Evolutionary conservation across 768 basidiomycete species (phyloP).

Genomic region (Albatrellus ellisii): DNA sequence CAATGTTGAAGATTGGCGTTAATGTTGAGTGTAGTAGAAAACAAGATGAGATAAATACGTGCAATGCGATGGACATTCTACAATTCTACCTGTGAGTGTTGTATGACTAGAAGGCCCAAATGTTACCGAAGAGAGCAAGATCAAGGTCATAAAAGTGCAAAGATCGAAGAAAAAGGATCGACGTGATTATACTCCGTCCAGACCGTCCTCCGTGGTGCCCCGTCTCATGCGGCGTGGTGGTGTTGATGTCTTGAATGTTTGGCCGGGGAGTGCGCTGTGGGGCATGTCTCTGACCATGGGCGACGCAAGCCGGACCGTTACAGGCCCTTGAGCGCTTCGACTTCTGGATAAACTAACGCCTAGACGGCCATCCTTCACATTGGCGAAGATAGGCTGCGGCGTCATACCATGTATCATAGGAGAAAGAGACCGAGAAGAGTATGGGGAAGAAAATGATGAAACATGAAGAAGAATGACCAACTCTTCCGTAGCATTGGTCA

Average conservation of each 20-base stretch:
- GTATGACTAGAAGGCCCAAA: too few relatives aligned
- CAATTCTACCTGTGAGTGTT: too few relatives aligned
- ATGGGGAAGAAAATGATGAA: conserved; percentile 59
- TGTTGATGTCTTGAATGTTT: conserved; percentile 31
- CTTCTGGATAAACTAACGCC: conserved; percentile 3
- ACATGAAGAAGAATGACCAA: conserved; percentile 80
- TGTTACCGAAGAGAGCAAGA: background rate
- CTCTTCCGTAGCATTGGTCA: conserved; percentile 79
- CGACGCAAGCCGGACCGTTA: background rate
- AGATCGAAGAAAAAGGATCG: conserved; percentile 5
- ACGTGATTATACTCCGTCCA: too few relatives aligned
- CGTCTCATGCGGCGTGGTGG: conserved; percentile 16
- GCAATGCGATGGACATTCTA: too few relatives aligned
- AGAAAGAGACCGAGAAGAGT: conserved; percentile 44
- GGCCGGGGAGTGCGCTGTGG: conserved; percentile 41
- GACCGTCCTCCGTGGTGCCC: conserved; percentile 10
- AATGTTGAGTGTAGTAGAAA: too few relatives aligned
- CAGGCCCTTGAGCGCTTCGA: conserved; percentile 6
- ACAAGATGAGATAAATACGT: background rate
- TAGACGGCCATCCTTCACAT: background rate
- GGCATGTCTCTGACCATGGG: conserved; percentile 24
- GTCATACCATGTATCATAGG: conserved; percentile 22
- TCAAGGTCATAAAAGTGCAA: background rate
- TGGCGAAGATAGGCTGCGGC: background rate
- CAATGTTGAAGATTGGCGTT: too few relatives aligned